Evolutionary conservation across 2,329 filamentous ascomycete genomes (phyloP).

Genomic region (Lachnellula arida): DNA sequence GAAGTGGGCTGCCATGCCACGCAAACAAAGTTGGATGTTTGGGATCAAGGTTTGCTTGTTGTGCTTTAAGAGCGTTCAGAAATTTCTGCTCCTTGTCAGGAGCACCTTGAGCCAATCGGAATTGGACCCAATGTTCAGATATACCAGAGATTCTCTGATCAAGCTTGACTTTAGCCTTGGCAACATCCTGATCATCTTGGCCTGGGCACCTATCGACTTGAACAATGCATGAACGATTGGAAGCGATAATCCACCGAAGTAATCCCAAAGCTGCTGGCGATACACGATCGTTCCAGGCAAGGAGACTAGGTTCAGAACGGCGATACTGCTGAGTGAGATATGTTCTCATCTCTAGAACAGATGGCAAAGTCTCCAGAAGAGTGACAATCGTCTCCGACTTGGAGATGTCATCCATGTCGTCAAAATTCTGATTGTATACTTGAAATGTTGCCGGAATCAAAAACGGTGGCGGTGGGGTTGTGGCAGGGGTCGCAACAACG

Average conservation of each 20-base stretch:
- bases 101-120: constrained; percentile 81
- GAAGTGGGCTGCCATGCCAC: constrained; percentile 74
- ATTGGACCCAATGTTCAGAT: constrained; percentile 63
- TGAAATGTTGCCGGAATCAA: constrained; percentile 21
- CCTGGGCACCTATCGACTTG: constrained; percentile 53
- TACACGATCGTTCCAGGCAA: constrained; percentile 55
- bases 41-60: constrained; percentile 31
- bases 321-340: constrained; percentile 38
- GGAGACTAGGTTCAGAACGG: constrained; percentile 28
- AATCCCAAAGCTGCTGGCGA: constrained; percentile 62
- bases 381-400: constrained; percentile 48
- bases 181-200: constrained; percentile 21
- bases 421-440: constrained; percentile 53
- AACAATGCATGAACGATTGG: constrained; percentile 81
- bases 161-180: constrained; percentile 20
- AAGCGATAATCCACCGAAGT: constrained; percentile 83
- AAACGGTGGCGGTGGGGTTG: constrained; percentile 21
- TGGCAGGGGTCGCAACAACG: constrained; percentile 24
- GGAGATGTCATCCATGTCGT: constrained; percentile 40
- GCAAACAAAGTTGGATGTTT: constrained; percentile 70
- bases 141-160: constrained; percentile 53
- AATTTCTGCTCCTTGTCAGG: constrained; percentile 83
- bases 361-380: constrained; percentile 55
- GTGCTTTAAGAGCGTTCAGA: constrained; percentile 51
- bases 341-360: constrained; percentile 52